These are phyloP conservation scores for Trichoderma atroviride DNA, from an alignment of 2,329 filamentous ascomycete genomes.

Conservation along the genomic window DNA sequence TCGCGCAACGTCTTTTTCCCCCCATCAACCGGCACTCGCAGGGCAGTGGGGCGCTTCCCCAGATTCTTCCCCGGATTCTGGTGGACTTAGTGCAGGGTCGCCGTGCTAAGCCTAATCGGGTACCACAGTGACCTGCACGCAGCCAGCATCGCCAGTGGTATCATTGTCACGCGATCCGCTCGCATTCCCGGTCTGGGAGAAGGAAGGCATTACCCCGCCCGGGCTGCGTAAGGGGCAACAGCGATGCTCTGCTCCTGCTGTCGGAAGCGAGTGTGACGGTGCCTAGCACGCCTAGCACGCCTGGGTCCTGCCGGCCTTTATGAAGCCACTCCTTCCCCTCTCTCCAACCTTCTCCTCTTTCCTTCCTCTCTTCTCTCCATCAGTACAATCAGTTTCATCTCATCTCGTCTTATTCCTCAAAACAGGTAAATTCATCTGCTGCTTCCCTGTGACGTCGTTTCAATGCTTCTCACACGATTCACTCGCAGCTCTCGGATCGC, in stretches of 20 bases:
- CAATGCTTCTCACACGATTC: not conserved
- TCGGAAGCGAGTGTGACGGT: conserved; percentile 20
- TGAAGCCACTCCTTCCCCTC: conserved; percentile 38
- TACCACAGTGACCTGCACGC: conserved; percentile 10
- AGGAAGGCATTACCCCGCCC: conserved; percentile 46
- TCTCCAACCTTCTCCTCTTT: conserved; percentile 31
- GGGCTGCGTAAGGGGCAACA: conserved; percentile 40
- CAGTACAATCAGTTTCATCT: conserved; percentile 27
- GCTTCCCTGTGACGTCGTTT: not conserved
- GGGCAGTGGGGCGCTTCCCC: conserved; percentile 27
- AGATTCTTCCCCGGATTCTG: conserved; percentile 27
- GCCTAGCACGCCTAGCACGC: not conserved
- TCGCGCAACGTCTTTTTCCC: not conserved
- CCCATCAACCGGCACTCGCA: not conserved
- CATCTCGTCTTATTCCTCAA: not conserved
- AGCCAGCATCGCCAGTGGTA: conserved; percentile 19
- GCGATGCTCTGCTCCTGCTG: not conserved
- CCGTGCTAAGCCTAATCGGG: conserved; percentile 26
- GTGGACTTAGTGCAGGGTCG: conserved; percentile 15
- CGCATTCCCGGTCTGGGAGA: conserved; percentile 18
- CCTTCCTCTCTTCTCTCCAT: conserved; percentile 30
- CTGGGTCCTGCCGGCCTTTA: conserved; percentile 35
- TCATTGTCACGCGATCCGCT: conserved; percentile 28
- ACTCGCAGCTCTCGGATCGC: conserved; percentile 6
- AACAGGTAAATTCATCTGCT: conserved; percentile 13